Evolutionary conservation across 2,329 filamentous ascomycete species (phyloP).

Genomic region (Sporothrix variecibatus): DNA sequence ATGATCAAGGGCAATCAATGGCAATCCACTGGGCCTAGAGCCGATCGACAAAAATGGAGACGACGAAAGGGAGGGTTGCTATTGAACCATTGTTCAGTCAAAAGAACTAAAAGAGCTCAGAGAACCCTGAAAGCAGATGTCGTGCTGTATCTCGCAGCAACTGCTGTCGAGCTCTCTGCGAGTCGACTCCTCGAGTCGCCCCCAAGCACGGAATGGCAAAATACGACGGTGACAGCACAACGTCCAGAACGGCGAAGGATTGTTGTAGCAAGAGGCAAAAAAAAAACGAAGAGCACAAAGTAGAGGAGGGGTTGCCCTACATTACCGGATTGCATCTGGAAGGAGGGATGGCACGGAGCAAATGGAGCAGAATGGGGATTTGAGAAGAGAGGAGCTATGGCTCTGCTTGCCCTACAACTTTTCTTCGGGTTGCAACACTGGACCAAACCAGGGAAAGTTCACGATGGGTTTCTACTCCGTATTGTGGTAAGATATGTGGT

Average conservation of each 20-base stretch:
- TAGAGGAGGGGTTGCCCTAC: not conserved
- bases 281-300: not conserved
- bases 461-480: not conserved
- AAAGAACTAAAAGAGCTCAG: not conserved
- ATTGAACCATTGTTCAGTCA: not conserved
- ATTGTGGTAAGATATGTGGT: too few species aligned
- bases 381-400: not conserved
- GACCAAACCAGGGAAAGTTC: conserved; percentile 14
- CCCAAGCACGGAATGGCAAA: conserved; percentile 5
- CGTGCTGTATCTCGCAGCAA: not conserved
- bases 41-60: conserved; percentile 8
- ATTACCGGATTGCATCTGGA: too few species aligned
- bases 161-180: too few species aligned
- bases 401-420: not conserved
- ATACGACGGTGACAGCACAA: conserved; percentile 14
- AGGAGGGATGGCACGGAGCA: not conserved
- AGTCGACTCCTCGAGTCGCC: not conserved
- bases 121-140: not conserved
- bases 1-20: not conserved
- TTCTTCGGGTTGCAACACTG: conserved; percentile 14
- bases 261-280: not conserved
- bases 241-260: not conserved
- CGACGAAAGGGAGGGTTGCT: conserved; percentile 2
- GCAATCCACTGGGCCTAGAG: conserved; percentile 5
- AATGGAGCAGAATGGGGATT: not conserved